phyloP scores from a whole-genome alignment of 2,329 filamentous ascomycete species.

The Penicillium concentricum region DNA sequence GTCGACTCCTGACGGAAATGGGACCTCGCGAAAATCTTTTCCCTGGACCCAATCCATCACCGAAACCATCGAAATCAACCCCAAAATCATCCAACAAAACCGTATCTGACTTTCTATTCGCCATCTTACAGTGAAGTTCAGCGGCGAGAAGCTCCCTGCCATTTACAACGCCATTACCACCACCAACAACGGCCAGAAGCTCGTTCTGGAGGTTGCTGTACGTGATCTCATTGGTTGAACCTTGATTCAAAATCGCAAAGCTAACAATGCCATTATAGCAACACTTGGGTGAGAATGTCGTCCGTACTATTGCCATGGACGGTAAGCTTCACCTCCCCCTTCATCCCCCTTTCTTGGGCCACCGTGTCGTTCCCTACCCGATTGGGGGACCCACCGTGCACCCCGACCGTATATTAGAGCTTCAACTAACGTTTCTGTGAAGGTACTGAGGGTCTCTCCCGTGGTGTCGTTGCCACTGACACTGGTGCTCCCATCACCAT shows the following conservation, averaged over 20 bases:
- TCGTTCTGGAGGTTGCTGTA: conserved; percentile 96
- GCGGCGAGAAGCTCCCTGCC: conserved; percentile 84
- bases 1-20: conserved; percentile 21
- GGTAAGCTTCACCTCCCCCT: conserved; percentile 60
- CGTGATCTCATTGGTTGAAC: conserved; percentile 37
- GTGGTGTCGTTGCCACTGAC: conserved; percentile 80
- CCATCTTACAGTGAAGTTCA: conserved; percentile 80
- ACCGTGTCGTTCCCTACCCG: conserved; percentile 22
- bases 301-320: conserved; percentile 99
- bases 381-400: conserved; percentile 20
- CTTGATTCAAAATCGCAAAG: conserved; percentile 16
- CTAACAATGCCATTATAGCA: conserved; percentile 59
- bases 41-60: conserved; percentile 40
- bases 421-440: conserved; percentile 22
- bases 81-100: conserved; percentile 23
- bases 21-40: conserved; percentile 45
- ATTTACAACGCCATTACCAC: conserved; percentile 98
- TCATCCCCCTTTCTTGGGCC: conserved; percentile 16
- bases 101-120: conserved; percentile 32
- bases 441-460: conserved; percentile 99
- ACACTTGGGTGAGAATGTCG: conserved; percentile 99
- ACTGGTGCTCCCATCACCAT: conserved; percentile 95
- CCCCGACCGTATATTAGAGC: conserved; percentile 4
- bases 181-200: conserved; percentile 87
- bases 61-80: conserved; percentile 31